These are phyloP conservation scores for Termitomyces sp. DNA, from an alignment of 768 basidiomycete species.

Conservation along the genomic window DNA sequence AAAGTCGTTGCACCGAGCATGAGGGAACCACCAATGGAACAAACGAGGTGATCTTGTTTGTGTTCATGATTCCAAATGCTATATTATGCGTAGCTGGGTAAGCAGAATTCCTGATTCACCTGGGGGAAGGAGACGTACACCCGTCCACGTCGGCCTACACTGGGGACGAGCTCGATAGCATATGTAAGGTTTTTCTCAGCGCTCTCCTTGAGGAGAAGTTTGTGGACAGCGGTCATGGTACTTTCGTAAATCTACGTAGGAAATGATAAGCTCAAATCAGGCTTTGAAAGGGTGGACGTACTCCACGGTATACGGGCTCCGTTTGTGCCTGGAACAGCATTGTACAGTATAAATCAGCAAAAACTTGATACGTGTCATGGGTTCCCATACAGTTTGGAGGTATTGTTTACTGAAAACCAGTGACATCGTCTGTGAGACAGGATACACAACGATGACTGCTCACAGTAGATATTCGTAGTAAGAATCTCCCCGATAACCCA, in stretches of 20 bases:
- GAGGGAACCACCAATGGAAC: conserved; percentile 90
- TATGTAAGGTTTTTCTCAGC: conserved; percentile 54
- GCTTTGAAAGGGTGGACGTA: conserved; percentile 19
- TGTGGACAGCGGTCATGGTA: conserved; percentile 78
- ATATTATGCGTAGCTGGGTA: neutral
- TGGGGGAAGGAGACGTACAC: conserved; percentile 20
- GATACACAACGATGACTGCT: conserved; percentile 12
- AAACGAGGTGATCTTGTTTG: conserved; percentile 95
- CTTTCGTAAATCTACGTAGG: conserved; percentile 73
- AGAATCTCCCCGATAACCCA: conserved; percentile 92
- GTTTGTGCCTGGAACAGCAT: conserved; percentile 49
- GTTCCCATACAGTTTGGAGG: conserved; percentile 64
- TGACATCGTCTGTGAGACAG: neutral
- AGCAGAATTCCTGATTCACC: neutral
- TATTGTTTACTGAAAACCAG: conserved; percentile 58
- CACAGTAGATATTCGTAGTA: conserved; percentile 91
- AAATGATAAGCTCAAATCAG: neutral
- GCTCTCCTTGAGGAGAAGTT: conserved; percentile 64
- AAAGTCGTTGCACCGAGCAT: conserved; percentile 80
- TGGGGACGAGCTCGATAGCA: conserved; percentile 78
- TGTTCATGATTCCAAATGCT: conserved; percentile 69
- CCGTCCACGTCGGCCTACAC: conserved; percentile 28
- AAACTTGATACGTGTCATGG: neutral
- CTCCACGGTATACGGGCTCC: conserved; percentile 75
- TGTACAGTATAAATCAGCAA: neutral